Percentiles rank a stretch among this genome's conserved stretches.
Evolutionary conservation across 2,329 filamentous ascomycete genomes (phyloP).

Genomic region (Dryadomyces quercus-mongolicae): DNA sequence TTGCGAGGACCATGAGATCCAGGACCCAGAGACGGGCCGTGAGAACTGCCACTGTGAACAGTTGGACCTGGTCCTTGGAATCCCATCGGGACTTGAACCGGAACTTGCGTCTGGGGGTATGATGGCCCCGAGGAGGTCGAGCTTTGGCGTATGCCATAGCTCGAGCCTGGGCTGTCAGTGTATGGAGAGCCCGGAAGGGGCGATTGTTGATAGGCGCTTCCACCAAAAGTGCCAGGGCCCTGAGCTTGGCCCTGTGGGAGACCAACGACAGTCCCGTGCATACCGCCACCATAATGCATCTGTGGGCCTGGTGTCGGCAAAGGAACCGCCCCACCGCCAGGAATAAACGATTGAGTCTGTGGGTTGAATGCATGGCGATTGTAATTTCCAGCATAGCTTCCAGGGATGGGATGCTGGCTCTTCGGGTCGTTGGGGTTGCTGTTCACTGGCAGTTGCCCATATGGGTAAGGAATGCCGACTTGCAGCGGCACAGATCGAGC

Average conservation of each 20-base stretch:
- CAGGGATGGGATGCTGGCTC: constrained; percentile 71
- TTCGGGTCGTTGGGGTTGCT: constrained; percentile 59
- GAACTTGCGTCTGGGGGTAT: constrained; percentile 28
- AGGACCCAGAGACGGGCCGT: constrained; percentile 6
- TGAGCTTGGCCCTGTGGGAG: not conserved
- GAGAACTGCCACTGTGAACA: constrained; percentile 2
- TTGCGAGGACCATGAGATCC: not conserved
- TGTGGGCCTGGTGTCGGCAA: constrained; percentile 26
- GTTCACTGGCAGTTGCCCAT: constrained; percentile 64
- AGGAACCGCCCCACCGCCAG: constrained; percentile 31
- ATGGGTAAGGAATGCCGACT: constrained; percentile 52
- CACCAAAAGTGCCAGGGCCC: not conserved
- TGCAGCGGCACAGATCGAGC: constrained; percentile 12
- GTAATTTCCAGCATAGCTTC: constrained; percentile 46
- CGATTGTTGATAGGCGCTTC: constrained; percentile 30
- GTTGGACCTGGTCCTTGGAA: not conserved
- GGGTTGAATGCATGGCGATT: constrained; percentile 85
- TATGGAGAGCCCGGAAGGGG: constrained; percentile 28
- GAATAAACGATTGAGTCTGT: constrained; percentile 85
- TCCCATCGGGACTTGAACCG: constrained; percentile 6
- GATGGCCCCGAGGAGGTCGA: constrained; percentile 41
- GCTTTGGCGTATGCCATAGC: constrained; percentile 43
- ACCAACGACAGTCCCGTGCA: not conserved
- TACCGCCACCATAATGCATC: constrained; percentile 28
- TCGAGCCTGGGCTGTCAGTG: constrained; percentile 22